These are phyloP conservation scores for Aspergillus alliaceus DNA, from an alignment of 2,329 filamentous ascomycete species.

Conservation along the genomic window DNA sequence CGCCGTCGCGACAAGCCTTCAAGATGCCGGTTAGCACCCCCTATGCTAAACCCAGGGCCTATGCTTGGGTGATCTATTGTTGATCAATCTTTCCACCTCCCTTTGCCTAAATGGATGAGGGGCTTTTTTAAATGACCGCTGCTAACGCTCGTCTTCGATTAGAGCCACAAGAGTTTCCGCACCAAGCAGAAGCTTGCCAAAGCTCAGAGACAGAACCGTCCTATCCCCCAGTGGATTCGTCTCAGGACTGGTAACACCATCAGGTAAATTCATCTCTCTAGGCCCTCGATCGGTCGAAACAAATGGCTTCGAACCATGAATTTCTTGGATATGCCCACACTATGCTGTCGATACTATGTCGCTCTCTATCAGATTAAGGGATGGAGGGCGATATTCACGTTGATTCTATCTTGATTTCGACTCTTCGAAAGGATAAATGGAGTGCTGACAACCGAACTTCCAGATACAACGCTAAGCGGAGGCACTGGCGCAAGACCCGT, in stretches of 20 bases:
- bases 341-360: not conserved
- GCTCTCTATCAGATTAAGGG: not conserved
- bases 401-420: not conserved
- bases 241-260: slow-evolving; percentile 99
- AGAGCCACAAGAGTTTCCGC: slow-evolving; percentile 99
- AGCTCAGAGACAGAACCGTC: slow-evolving; percentile 99
- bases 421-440: not conserved
- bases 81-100: not conserved
- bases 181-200: slow-evolving; percentile 99
- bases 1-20: slow-evolving; percentile 46
- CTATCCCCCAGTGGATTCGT: slow-evolving; percentile 99
- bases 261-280: slow-evolving; percentile 66
- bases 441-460: slow-evolving; percentile 18
- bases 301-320: not conserved
- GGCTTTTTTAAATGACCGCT: not conserved
- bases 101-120: not conserved
- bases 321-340: not conserved
- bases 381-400: not conserved
- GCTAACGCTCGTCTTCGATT: slow-evolving; percentile 22
- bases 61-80: not conserved
- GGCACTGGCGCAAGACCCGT: slow-evolving; percentile 99
- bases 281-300: not conserved
- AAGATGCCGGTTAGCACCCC: slow-evolving; percentile 55
- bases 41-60: not conserved
- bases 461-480: slow-evolving; percentile 99